These are phyloP conservation scores for Symbiodinium natans DNA, from an alignment of 73 alveolate species.

Conservation along the genomic window DNA sequence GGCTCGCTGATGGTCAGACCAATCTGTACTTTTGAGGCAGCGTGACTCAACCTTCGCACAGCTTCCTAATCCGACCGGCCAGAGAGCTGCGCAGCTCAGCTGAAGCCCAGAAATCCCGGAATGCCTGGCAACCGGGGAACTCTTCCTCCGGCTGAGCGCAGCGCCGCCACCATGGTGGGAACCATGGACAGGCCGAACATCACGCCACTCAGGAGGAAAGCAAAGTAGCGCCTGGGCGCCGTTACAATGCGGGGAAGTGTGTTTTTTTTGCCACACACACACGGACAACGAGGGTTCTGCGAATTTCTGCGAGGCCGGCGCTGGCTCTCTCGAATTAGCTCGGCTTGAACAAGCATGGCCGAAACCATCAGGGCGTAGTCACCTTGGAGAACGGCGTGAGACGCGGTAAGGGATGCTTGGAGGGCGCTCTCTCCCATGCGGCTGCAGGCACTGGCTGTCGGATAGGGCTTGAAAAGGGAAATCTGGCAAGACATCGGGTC, in stretches of 20 bases:
- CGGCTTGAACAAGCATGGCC: constrained; percentile 76
- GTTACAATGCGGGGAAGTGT: not conserved
- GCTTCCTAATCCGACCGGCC: too few species aligned
- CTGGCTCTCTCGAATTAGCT: constrained; percentile 89
- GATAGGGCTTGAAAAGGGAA: constrained; percentile 63
- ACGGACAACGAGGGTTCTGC: not conserved
- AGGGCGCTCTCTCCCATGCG: not conserved
- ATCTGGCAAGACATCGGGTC: constrained; percentile 43
- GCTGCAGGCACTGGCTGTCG: constrained; percentile 57
- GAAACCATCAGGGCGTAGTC: constrained; percentile 83
- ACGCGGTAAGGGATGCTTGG: not conserved
- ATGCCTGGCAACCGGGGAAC: too few species aligned
- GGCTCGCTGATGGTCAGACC: too few species aligned
- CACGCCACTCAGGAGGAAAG: constrained; percentile 78
- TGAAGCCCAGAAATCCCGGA: too few species aligned
- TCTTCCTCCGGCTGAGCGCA: too few species aligned
- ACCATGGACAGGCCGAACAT: constrained; percentile 89
- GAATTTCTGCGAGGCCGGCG: not conserved
- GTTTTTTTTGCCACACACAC: not conserved
- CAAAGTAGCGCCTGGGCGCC: constrained; percentile 68
- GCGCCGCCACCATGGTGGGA: constrained; percentile 81
- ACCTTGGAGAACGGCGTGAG: not conserved
- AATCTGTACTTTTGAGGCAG: too few species aligned
- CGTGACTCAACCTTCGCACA: too few species aligned
- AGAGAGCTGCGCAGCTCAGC: too few species aligned